Evolutionary conservation across 2,329 filamentous ascomycete species (phyloP), one percentile per base, ranked within the genome.

Genomic region (Colletotrichum sp.): DNA sequence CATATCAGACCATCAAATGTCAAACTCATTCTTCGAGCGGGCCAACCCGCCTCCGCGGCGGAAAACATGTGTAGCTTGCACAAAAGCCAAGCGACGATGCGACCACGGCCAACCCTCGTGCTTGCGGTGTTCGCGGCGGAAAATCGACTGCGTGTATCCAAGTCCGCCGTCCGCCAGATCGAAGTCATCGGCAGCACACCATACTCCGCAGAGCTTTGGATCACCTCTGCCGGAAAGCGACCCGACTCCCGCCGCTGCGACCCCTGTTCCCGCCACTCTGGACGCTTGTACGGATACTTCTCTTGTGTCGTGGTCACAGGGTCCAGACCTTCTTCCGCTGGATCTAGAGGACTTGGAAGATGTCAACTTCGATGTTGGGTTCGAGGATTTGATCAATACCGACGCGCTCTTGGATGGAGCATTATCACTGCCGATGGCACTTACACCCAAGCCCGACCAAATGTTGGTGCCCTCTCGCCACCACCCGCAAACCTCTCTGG

Each of bases 41-140:
- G 82, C 77, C 30, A 88, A 88, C 81, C 87, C 87, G 38, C 88
- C 85, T 60, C 86, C 86, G 6, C 82, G 87, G 72, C 88, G 90
- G 63, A 92, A 91, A 82, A 90, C 91, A 5, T 93, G 91, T 79
- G 83, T 86, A 5, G 87, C 88, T 30, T 92, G 91, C 82, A 90
- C 87, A 64, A 88, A 87, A 78, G 87, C 90, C 28, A 92, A 92
- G 81, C 86, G 91, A 16, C 88, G 88, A 64, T 92, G 91, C 80
- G 88, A 90, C 77, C 86, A 89, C 48, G 85, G 85, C 21, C 80
- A 86, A 16, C 91, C 90, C 3, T 80, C 85, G 15, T 93, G 91
- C 78, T 81, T 86, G 18, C 86, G 91, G 58, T 93, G 91, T 79
- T 80, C 82, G 1, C 86, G 87, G 72, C 86, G 89, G 32, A 82